Conservation (phyloP, 371 early-diverging fungal genomes). For the Rhizopus delemar region DNA sequence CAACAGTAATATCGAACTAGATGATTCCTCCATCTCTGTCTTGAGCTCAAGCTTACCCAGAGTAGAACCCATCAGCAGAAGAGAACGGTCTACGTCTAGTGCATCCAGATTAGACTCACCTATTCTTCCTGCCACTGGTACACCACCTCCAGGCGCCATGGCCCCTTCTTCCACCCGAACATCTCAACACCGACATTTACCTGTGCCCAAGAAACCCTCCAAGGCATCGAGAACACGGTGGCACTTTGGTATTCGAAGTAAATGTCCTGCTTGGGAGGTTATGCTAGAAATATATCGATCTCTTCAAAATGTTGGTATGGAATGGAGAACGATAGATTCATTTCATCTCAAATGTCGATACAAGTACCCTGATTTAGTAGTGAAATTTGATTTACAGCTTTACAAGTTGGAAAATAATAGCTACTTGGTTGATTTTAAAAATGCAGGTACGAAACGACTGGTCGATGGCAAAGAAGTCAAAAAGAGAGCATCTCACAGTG, state of each 20-base stretch:
- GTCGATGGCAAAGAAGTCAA: conserved; percentile 6
- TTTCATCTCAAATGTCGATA: conserved; percentile 83
- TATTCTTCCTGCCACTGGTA: conserved; percentile 37
- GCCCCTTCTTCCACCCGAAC: conserved; percentile 17
- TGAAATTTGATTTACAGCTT: conserved; percentile 93
- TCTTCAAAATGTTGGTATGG: conserved; percentile 83
- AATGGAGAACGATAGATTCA: conserved; percentile 88
- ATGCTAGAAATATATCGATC: conserved; percentile 96
- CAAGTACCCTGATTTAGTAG: conserved; percentile 53
- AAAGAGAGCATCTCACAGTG: neutral
- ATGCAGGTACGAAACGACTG: conserved; percentile 49
- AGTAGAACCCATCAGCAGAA: conserved; percentile 26
- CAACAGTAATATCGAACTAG: conserved; percentile 7
- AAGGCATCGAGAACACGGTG: conserved; percentile 65
- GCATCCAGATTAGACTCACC: conserved; percentile 31
- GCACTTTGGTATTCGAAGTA: conserved; percentile 97
- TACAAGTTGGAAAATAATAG: conserved; percentile 87
- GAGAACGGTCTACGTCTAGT: conserved; percentile 28
- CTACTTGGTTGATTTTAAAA: conserved; percentile 94
- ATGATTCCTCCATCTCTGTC: conserved; percentile 65
- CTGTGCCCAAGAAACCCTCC: conserved; percentile 21
- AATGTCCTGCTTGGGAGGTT: conserved; percentile 91
- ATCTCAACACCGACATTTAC: conserved; percentile 32
- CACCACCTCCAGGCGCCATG: conserved; percentile 51
- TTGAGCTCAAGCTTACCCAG: conserved; percentile 69